phyloP scores from a whole-genome alignment of 768 basidiomycete genomes.

The Chalciporus piperatus region DNA sequence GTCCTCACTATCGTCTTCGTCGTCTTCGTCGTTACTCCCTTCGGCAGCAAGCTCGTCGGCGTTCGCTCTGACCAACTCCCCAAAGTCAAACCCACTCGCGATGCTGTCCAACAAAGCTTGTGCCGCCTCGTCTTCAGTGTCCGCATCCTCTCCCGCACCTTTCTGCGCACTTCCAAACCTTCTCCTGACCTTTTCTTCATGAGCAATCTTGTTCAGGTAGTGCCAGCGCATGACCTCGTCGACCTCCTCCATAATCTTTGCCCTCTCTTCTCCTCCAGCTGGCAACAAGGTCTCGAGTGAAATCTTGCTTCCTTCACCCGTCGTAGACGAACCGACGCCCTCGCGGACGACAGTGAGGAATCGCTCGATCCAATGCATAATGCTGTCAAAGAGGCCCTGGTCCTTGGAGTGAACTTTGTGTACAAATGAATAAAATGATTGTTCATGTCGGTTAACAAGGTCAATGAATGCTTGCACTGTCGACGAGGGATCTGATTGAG shows the following conservation, averaged over 20 bases:
- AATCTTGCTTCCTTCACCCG: slow-evolving; percentile 33
- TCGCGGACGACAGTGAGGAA: slow-evolving; percentile 90
- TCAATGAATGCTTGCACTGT: slow-evolving; percentile 94
- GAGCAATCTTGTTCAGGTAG: slow-evolving; percentile 88
- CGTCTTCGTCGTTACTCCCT: slow-evolving; percentile 51
- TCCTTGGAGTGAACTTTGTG: slow-evolving; percentile 99
- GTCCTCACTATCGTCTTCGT: slow-evolving; percentile 42
- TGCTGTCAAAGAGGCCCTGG: slow-evolving; percentile 84
- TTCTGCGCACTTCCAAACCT: slow-evolving; percentile 67
- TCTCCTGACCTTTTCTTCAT: slow-evolving; percentile 88
- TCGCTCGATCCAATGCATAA: slow-evolving; percentile 97
- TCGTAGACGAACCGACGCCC: slow-evolving; percentile 57
- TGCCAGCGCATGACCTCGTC: slow-evolving; percentile 91
- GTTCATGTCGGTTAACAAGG: slow-evolving; percentile 91
- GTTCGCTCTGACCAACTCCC: slow-evolving; percentile 74
- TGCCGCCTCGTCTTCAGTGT: slow-evolving; percentile 77
- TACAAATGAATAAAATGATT: slow-evolving; percentile 93
- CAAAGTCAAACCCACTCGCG: slow-evolving; percentile 78
- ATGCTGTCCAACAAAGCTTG: slow-evolving; percentile 77
- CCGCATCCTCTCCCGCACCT: slow-evolving; percentile 44
- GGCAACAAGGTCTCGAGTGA: slow-evolving; percentile 91
- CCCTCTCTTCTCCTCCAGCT: slow-evolving; percentile 73
- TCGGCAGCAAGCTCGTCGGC: slow-evolving; percentile 80
- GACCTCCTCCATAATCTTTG: slow-evolving; percentile 75
- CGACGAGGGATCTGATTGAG: slow-evolving; percentile 74